phyloP scores from a whole-genome alignment of 2,329 filamentous ascomycete species.

The Chalaropsis thielavioides region DNA sequence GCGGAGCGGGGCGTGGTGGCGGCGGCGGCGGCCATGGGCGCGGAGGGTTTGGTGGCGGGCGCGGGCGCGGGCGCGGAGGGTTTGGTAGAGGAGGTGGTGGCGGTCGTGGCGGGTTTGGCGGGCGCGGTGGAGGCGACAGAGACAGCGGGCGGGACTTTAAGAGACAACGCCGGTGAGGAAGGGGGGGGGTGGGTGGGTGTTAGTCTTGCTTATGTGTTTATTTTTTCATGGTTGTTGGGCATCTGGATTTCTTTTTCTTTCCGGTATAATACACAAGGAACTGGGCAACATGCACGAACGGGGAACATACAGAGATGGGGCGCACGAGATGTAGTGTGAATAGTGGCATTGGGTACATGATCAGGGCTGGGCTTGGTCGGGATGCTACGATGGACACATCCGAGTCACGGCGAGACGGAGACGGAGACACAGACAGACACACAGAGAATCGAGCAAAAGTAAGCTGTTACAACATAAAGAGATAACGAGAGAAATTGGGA shows the following conservation, averaged over 20 bases:
- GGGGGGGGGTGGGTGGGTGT: not conserved
- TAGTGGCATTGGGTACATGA: too few species aligned
- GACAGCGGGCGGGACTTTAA: conserved; percentile 4
- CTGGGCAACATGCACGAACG: not conserved
- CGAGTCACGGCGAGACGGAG: not conserved
- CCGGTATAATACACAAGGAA: not conserved
- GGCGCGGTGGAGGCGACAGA: conserved; percentile 6
- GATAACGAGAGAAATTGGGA: conserved; percentile 22
- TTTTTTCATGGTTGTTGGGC: not conserved
- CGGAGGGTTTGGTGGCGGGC: conserved; percentile 4
- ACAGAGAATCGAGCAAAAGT: conserved; percentile 15
- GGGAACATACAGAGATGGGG: too few species aligned
- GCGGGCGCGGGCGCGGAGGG: conserved; percentile 5
- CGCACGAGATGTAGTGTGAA: too few species aligned
- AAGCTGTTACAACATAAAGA: conserved; percentile 2
- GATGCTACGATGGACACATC: not conserved
- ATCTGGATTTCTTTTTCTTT: not conserved
- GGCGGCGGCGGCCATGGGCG: conserved; percentile 7
- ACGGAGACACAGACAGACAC: too few species aligned
- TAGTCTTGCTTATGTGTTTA: not conserved
- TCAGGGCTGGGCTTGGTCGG: too few species aligned
- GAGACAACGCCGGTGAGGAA: conserved; percentile 10
- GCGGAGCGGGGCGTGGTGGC: conserved; percentile 9
- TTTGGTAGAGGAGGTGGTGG: conserved; percentile 1
- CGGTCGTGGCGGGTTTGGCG: not conserved